These are phyloP conservation scores for Eryngium alpinum DNA, from an alignment of 140 eudicot genomes.

Conservation along the genomic window DNA sequence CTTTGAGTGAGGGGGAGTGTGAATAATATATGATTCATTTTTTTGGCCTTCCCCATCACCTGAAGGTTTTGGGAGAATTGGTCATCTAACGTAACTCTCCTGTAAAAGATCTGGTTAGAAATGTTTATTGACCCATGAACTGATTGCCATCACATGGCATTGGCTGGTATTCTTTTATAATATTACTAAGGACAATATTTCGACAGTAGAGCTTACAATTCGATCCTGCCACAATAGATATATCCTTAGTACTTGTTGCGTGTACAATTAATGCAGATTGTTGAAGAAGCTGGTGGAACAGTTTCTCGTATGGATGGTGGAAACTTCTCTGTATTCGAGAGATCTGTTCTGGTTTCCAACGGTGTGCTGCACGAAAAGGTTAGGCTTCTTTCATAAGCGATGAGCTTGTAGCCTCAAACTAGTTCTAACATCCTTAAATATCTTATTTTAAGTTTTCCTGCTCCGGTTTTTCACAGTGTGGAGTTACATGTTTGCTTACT, in stretches of 20 bases:
- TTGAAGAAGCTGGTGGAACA: constrained; percentile 98
- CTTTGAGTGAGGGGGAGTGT: too few relatives aligned
- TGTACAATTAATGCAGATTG: constrained; percentile 52
- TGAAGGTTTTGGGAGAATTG: too few relatives aligned
- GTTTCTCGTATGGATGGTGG: constrained; percentile 96
- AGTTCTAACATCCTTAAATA: background rate
- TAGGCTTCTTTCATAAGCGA: constrained; percentile 15
- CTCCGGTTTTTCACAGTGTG: background rate
- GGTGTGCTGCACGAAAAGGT: constrained; percentile 84
- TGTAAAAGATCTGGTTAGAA: too few relatives aligned
- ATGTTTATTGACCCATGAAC: background rate
- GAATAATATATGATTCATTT: too few relatives aligned
- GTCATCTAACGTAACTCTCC: too few relatives aligned
- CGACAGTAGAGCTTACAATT: background rate
- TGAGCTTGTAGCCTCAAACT: background rate
- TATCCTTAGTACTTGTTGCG: background rate
- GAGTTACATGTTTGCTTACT: background rate
- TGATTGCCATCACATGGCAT: background rate
- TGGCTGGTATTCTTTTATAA: background rate
- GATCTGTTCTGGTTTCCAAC: constrained; percentile 89
- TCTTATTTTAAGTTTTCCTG: background rate
- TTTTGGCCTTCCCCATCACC: too few relatives aligned
- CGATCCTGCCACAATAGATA: background rate
- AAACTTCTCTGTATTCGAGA: constrained; percentile 69
- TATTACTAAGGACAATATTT: background rate